Evolutionary conservation across 148 eudicot genomes (phyloP), one percentile per base, ranked within the genome.

Genomic region (Pouteria glomerata): DNA sequence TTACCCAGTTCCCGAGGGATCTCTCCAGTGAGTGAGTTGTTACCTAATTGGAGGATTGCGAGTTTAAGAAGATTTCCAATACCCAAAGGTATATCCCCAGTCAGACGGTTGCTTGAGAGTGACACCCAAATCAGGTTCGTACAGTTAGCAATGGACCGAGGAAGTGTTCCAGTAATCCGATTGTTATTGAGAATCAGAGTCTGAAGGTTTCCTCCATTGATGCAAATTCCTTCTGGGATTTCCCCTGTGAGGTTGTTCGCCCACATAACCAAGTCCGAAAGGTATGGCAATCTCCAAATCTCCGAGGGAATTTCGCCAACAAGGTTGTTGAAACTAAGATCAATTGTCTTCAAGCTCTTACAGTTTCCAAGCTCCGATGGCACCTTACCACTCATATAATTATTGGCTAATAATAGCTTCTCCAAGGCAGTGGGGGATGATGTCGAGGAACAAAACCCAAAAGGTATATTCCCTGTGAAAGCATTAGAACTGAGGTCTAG

Each of bases 111-210:
- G 73, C 87, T 86, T 5, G 97, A 86, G 59, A 94, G 74, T 13
- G 98, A 89, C 55, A 94, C 86, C 98, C 98, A 94, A 67, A 83
- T 81, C 76, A 94, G 78, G 73, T 85, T 87, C 10, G 90, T 86
- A 74, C 98, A 91, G 42, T 85, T 94, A 33, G 67, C 76, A 18
- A 94, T 73, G 26, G 91, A 91, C 41, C 53, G 57, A 1, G 98
- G 98, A 55, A 94, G 85, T 1, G 73, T 74, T 11, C 98, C 98
- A 2, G 84, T 80, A 15, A 94, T 78, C 18, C 75, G 68, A 81
- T 94, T 94, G 77, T 91, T 85, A 80, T 94, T 91, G 34, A 94
- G 85, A 53, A 94, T 91, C 76, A 94, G 70, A 6, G 86, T 91
- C 73, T 94, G 93, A 10, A 94, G 86, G 41, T 85, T 78, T 33